Conservation (phyloP, 257 asterid species). For the Asclepias syriaca region DNA sequence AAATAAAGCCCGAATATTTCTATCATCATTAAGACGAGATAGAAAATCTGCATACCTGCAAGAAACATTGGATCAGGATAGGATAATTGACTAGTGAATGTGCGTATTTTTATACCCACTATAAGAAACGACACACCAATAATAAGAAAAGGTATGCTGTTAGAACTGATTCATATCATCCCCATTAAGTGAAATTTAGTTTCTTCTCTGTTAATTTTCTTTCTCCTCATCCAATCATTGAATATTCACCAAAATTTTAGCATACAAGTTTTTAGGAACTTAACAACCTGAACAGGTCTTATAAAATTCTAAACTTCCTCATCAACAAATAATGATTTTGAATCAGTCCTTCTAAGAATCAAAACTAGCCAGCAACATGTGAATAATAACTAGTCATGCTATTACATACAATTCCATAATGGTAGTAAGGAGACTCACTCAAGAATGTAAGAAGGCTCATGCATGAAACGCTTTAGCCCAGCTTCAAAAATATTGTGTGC, state of each 20-base stretch:
- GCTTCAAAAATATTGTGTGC: conserved; percentile 93
- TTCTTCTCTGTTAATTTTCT: not conserved
- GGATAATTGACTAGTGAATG: not conserved
- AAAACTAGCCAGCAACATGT: not conserved
- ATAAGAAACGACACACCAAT: not conserved
- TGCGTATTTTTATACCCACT: not conserved
- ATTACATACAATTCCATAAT: not conserved
- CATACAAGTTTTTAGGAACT: not conserved
- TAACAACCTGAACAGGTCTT: not conserved
- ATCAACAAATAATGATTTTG: conserved; percentile 6
- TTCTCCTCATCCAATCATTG: not conserved
- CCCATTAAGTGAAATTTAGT: not conserved
- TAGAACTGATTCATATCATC: not conserved
- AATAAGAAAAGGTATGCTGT: not conserved
- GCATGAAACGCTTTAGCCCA: conserved; percentile 92
- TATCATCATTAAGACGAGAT: conserved; percentile 88
- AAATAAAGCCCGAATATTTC: conserved; percentile 92
- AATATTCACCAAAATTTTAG: not conserved
- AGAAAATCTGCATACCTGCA: conserved; percentile 97
- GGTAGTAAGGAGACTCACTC: conserved; percentile 58
- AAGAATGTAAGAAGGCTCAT: conserved; percentile 91
- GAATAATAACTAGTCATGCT: not conserved
- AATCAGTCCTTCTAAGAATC: not conserved
- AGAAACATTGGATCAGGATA: conserved; percentile 14
- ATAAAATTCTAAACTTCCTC: conserved; percentile 10